Conservation (phyloP, 2,329 filamentous ascomycete genomes). For the Fusarium praegraminearum region DNA sequence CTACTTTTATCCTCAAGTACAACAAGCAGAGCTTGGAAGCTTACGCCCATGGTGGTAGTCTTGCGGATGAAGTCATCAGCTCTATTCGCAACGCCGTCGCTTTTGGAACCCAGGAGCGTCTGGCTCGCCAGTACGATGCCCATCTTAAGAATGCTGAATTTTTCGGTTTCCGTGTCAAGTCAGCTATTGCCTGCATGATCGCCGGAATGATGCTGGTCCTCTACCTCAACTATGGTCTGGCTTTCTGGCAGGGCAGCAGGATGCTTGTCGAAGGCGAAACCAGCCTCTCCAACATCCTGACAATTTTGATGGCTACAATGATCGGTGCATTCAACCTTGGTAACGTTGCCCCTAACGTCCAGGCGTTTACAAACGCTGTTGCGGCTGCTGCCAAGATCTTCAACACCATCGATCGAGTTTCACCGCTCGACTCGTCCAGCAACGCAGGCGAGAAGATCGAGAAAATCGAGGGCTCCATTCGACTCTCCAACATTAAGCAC, state of each 20-base stretch:
- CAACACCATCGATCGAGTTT: slow-evolving; percentile 88
- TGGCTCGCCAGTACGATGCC: slow-evolving; percentile 85
- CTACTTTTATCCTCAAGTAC: slow-evolving; percentile 81
- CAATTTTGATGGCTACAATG: slow-evolving; percentile 89
- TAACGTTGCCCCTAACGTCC: slow-evolving; percentile 85
- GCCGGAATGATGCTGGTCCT: slow-evolving; percentile 85
- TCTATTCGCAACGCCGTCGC: slow-evolving; percentile 93
- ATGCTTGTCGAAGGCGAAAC: slow-evolving; percentile 77
- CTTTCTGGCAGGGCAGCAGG: slow-evolving; percentile 87
- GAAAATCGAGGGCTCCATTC: slow-evolving; percentile 79
- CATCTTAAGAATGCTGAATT: slow-evolving; percentile 80
- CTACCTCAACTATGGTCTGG: slow-evolving; percentile 87
- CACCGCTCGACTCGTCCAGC: slow-evolving; percentile 82
- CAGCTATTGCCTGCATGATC: slow-evolving; percentile 80
- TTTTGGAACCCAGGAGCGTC: slow-evolving; percentile 91
- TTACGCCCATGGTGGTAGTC: slow-evolving; percentile 85
- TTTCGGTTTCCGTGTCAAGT: slow-evolving; percentile 82
- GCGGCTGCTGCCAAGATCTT: slow-evolving; percentile 93
- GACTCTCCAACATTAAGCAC: slow-evolving; percentile 85
- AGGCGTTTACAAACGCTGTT: slow-evolving; percentile 86
- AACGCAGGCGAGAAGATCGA: slow-evolving; percentile 79
- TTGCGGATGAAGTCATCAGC: slow-evolving; percentile 94
- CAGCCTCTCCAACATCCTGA: slow-evolving; percentile 78
- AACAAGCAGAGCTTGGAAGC: slow-evolving; percentile 82
- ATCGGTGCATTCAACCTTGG: slow-evolving; percentile 93